Evolutionary conservation across 2,329 filamentous ascomycete genomes (phyloP).

Genomic region (Phaeosphaeriaceae sp.): DNA sequence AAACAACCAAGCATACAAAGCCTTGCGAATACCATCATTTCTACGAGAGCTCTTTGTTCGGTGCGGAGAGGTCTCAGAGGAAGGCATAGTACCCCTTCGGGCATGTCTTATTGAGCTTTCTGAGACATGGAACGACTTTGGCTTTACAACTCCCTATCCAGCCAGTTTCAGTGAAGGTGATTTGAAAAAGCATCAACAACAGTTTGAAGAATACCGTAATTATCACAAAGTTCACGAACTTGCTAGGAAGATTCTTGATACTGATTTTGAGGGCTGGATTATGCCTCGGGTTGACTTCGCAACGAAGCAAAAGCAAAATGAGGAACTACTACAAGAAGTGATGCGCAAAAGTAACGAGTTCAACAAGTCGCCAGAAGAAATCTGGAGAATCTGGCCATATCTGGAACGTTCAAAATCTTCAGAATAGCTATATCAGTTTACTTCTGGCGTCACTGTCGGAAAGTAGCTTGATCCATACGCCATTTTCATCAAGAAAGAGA

Average conservation of each 20-base stretch:
- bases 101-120: conserved; percentile 43
- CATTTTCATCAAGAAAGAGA: no score
- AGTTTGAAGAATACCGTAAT: conserved; percentile 39
- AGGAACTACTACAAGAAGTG: conserved; percentile 26
- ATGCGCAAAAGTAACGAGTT: conserved; percentile 20
- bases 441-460: no score
- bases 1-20: conserved; percentile 21
- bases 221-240: conserved; percentile 35
- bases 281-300: conserved; percentile 38
- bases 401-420: background rate
- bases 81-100: conserved; percentile 41
- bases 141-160: conserved; percentile 31
- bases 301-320: conserved; percentile 26
- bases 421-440: background rate
- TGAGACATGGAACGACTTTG: conserved; percentile 31
- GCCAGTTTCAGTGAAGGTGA: conserved; percentile 36
- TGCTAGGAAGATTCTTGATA: conserved; percentile 35
- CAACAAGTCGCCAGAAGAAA: conserved; percentile 18
- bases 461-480: no score
- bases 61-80: conserved; percentile 31
- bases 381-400: conserved; percentile 24
- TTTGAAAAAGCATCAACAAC: conserved; percentile 29
- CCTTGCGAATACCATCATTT: conserved; percentile 35
- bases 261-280: conserved; percentile 48
- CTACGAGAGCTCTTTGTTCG: conserved; percentile 42